Evolutionary conservation across 176 grass and related monocot genomes (phyloP).

Genomic region (Phoenix dactylifera): DNA sequence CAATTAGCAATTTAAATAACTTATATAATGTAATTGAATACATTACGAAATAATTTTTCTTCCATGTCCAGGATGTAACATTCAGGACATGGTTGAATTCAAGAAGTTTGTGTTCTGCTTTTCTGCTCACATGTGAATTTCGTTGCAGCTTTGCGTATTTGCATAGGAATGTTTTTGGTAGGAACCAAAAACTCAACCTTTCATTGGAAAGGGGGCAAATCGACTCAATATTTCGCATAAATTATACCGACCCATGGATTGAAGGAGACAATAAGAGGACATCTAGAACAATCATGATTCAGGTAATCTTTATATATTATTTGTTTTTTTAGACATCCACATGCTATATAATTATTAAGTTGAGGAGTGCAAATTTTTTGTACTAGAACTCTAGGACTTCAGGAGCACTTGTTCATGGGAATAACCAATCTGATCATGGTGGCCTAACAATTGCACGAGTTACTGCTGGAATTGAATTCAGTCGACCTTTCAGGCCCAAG

Average conservation of each 20-base stretch:
- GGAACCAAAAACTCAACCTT: constrained; percentile 92
- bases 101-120: not conserved
- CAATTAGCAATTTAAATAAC: no score
- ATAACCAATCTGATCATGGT: constrained; percentile 50
- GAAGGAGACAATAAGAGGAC: constrained; percentile 93
- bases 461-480: constrained; percentile 81
- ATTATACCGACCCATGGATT: constrained; percentile 96
- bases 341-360: not conserved
- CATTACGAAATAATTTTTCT: no score
- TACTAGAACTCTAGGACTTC: constrained; percentile 78
- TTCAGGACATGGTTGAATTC: no score
- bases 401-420: constrained; percentile 83
- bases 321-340: no score
- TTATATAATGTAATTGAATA: no score
- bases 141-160: constrained; percentile 81
- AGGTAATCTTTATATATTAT: constrained; percentile 31
- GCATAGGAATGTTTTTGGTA: constrained; percentile 89
- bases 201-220: constrained; percentile 90
- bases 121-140: constrained; percentile 17
- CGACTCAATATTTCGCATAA: constrained; percentile 83
- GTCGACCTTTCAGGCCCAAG: constrained; percentile 78
- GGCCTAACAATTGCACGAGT: constrained; percentile 67
- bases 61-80: no score
- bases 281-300: constrained; percentile 73
- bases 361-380: constrained; percentile 23